These are phyloP conservation scores for Puccinia horiana DNA, from an alignment of 1,284 basidiomycete species.

Conservation along the genomic window DNA sequence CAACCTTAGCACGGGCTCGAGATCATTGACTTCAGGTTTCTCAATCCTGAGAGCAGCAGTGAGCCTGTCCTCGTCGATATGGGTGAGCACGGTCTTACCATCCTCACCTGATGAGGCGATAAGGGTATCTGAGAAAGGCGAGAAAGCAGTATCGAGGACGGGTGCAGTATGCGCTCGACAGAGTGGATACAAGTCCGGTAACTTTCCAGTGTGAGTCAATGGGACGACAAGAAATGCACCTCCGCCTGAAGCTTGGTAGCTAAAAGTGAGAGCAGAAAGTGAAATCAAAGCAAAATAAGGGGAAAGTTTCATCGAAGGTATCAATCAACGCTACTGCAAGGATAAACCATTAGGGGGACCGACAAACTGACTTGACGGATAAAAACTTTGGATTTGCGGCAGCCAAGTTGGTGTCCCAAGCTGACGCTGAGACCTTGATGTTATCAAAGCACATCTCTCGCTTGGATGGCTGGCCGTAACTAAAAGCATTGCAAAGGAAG, in stretches of 20 bases:
- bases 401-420: conserved; percentile 95
- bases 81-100: conserved; percentile 87
- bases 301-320: background rate
- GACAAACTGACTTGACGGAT: conserved; percentile 78
- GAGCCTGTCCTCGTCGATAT: conserved; percentile 71
- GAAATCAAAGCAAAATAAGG: background rate
- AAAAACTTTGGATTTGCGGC: conserved; percentile 77
- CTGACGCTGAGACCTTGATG: conserved; percentile 68
- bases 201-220: conserved; percentile 64
- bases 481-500: background rate
- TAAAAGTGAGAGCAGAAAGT: background rate
- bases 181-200: conserved; percentile 89
- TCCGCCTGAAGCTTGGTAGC: conserved; percentile 69
- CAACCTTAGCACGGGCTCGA: conserved; percentile 68
- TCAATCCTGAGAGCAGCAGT: conserved; percentile 80
- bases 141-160: conserved; percentile 90
- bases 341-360: background rate
- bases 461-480: conserved; percentile 11
- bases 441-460: conserved; percentile 52
- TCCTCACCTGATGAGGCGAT: conserved; percentile 91
- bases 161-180: conserved; percentile 71
- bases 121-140: conserved; percentile 85
- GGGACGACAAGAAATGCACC: conserved; percentile 93
- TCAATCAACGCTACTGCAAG: background rate
- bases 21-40: conserved; percentile 76